A percentile compares a stretch with the other conserved stretches of the same genome.
phyloP scores from a whole-genome alignment of 495 filamentous ascomycete genomes.

The Stereocaulon alpinum region DNA sequence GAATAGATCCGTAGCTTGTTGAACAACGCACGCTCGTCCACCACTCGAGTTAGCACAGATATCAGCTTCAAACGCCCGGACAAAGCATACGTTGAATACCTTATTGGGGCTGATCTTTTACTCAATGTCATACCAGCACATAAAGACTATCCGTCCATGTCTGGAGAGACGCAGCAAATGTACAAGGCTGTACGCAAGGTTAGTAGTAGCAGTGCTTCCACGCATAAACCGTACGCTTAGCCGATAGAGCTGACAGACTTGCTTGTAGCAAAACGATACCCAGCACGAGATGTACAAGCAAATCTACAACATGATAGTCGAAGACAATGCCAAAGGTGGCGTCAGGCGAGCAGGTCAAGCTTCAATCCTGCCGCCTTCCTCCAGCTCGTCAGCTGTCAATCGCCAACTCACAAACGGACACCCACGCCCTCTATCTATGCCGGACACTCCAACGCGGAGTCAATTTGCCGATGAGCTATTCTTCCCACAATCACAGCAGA shows the following conservation, averaged over 20 bases:
- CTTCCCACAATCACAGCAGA: not conserved
- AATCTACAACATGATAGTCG: conserved; percentile 57
- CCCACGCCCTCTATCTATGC: conserved; percentile 24
- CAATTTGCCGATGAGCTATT: conserved; percentile 14
- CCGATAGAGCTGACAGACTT: not conserved
- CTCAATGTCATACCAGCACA: conserved; percentile 64
- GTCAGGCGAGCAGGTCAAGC: conserved; percentile 21
- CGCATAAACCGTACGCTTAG: not conserved
- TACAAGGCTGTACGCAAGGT: conserved; percentile 22
- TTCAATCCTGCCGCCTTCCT: not conserved
- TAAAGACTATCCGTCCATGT: conserved; percentile 41
- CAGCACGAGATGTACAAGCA: conserved; percentile 40
- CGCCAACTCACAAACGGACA: not conserved
- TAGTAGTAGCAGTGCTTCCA: not conserved
- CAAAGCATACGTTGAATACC: conserved; percentile 62
- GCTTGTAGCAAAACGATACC: conserved; percentile 24
- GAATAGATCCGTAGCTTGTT: conserved; percentile 37
- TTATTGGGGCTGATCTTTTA: conserved; percentile 67
- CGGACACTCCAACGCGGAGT: conserved; percentile 18
- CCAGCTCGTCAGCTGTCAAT: not conserved
- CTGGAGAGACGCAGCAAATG: conserved; percentile 8
- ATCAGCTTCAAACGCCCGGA: conserved; percentile 48
- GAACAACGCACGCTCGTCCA: conserved; percentile 36
- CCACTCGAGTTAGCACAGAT: conserved; percentile 41
- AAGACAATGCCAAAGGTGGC: conserved; percentile 51